These are phyloP conservation scores for Colletotrichum acutatum DNA, from an alignment of 2,329 filamentous ascomycete genomes.

Conservation along the genomic window DNA sequence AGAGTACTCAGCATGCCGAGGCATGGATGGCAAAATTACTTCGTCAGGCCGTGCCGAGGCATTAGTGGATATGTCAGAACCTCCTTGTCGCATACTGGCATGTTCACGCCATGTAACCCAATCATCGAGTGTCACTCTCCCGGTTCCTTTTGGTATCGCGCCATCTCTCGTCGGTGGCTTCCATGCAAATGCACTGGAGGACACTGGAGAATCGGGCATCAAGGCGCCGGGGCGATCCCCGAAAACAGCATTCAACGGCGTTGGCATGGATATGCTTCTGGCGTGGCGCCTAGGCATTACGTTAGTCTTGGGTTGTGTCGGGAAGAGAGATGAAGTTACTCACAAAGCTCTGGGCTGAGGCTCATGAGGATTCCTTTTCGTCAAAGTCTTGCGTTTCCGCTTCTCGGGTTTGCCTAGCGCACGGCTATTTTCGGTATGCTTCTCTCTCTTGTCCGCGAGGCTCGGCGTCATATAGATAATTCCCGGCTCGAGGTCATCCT, in stretches of 20 bases:
- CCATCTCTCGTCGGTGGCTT: slow-evolving; percentile 20
- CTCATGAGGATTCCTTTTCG: slow-evolving; percentile 12
- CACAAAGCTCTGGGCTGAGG: not conserved
- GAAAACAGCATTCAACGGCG: slow-evolving; percentile 8
- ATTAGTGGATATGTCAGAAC: slow-evolving; percentile 21
- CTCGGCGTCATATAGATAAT: not conserved
- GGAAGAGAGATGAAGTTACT: not conserved
- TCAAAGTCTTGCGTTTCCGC: slow-evolving; percentile 10
- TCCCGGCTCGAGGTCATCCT: slow-evolving; percentile 3
- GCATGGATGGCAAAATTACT: not conserved
- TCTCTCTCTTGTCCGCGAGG: not conserved
- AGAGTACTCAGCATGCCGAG: not conserved
- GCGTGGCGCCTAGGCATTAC: not conserved
- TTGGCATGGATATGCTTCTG: slow-evolving; percentile 29
- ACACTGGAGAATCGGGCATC: not conserved
- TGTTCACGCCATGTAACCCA: slow-evolving; percentile 18
- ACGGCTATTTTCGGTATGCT: too few species aligned
- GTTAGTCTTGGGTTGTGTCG: not conserved
- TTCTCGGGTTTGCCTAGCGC: not conserved
- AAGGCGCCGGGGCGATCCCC: not conserved
- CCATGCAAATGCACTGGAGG: slow-evolving; percentile 6
- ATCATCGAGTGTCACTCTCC: not conserved
- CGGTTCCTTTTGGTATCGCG: not conserved
- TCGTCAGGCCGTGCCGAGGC: slow-evolving; percentile 2
- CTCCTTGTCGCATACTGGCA: not conserved